A percentile compares a stretch with the other conserved stretches of the same genome.
Conservation (phyloP, 352 stramenopile genomes). For the Globisporangium echinulatum region DNA sequence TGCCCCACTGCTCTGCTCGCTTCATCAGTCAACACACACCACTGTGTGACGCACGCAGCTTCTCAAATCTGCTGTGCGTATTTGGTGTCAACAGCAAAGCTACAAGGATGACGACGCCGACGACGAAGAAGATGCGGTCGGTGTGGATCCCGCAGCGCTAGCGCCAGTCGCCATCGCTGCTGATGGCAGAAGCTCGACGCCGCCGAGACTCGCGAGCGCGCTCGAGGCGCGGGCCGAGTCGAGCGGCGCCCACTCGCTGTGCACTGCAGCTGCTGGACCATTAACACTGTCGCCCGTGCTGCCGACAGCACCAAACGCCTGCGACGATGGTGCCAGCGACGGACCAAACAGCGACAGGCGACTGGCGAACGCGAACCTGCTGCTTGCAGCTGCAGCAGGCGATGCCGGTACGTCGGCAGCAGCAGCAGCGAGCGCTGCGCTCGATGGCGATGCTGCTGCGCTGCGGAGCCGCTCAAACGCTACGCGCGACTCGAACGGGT, state of each 20-base stretch:
- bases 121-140: neutral
- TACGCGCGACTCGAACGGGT: slow-evolving; percentile 35
- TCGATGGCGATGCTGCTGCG: neutral
- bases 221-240: neutral
- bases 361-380: slow-evolving; percentile 23
- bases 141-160: neutral
- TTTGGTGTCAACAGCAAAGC: no score
- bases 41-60: no score
- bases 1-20: no score
- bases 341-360: slow-evolving; percentile 44
- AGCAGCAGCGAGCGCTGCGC: neutral
- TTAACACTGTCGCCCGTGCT: neutral
- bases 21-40: no score
- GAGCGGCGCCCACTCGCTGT: neutral
- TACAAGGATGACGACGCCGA: neutral
- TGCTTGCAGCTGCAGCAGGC: neutral
- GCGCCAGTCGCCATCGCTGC: neutral
- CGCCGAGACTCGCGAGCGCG: slow-evolving; percentile 15
- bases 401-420: slow-evolving; percentile 1
- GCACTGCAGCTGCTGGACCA: neutral
- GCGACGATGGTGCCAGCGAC: slow-evolving; percentile 5
- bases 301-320: neutral
- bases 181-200: slow-evolving; percentile 13
- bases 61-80: no score
- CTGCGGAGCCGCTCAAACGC: slow-evolving; percentile 39